Conservation (phyloP, 768 basidiomycete species). For the Lepiota brunneoincarnata region DNA sequence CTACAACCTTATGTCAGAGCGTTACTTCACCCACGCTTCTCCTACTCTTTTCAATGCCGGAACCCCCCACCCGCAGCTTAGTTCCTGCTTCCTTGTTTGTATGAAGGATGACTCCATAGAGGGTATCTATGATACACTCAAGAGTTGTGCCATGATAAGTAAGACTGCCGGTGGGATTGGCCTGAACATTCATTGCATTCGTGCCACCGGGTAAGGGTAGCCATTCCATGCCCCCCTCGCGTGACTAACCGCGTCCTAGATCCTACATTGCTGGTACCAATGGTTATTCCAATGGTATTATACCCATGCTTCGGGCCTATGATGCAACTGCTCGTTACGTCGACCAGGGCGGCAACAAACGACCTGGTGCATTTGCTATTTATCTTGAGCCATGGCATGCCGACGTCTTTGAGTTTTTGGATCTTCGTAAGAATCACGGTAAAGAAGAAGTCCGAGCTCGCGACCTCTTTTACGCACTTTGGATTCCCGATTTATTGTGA, state of each 20-base stretch:
- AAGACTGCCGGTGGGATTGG: slow-evolving; percentile 99
- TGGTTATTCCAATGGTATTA: slow-evolving; percentile 98
- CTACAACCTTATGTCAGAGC: slow-evolving; percentile 95
- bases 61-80: slow-evolving; percentile 91
- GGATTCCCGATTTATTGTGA: slow-evolving; percentile 96
- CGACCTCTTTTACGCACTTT: slow-evolving; percentile 96
- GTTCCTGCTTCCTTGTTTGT: slow-evolving; percentile 95
- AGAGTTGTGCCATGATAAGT: slow-evolving; percentile 98
- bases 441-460: slow-evolving; percentile 97
- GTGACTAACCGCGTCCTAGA: slow-evolving; percentile 34
- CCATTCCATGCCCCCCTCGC: not conserved
- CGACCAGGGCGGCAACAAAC: slow-evolving; percentile 98
- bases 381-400: slow-evolving; percentile 99
- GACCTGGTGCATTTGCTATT: slow-evolving; percentile 97
- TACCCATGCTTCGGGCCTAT: slow-evolving; percentile 97
- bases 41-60: slow-evolving; percentile 99
- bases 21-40: slow-evolving; percentile 97
- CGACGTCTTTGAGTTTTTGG: slow-evolving; percentile 96
- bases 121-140: slow-evolving; percentile 98
- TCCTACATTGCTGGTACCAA: slow-evolving; percentile 99
- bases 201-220: slow-evolving; percentile 78
- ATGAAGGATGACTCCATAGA: slow-evolving; percentile 99
- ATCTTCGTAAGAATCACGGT: slow-evolving; percentile 97
- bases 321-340: slow-evolving; percentile 98
- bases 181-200: slow-evolving; percentile 92